A percentile compares a stretch with the other conserved stretches of the same genome.
Conservation (phyloP, 2,329 filamentous ascomycete genomes). For the Sclerotinia sclerotiorum region DNA sequence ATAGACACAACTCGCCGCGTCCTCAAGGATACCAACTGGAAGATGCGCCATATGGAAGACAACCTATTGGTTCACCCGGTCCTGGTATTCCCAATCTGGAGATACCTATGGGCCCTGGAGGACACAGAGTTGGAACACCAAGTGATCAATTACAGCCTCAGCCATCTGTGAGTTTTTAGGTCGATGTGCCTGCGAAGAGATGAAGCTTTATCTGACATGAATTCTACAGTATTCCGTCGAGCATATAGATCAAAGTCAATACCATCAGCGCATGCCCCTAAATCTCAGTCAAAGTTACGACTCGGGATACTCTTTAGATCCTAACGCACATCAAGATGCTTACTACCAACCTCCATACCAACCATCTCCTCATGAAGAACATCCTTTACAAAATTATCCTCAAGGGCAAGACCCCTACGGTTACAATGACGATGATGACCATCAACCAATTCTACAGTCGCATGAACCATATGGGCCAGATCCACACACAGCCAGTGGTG, state of each 20-base stretch:
- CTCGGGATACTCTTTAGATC: constrained; percentile 72
- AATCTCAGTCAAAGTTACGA: constrained; percentile 51
- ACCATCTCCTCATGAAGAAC: constrained; percentile 47
- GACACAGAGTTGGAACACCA: constrained; percentile 55
- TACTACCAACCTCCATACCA: constrained; percentile 86
- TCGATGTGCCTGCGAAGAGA: constrained; percentile 6
- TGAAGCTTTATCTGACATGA: constrained; percentile 26
- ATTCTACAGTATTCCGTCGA: constrained; percentile 64
- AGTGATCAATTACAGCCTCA: constrained; percentile 80
- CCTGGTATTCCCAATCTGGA: constrained; percentile 55
- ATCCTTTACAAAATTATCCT: constrained; percentile 34
- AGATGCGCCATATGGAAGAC: constrained; percentile 48
- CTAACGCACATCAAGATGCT: constrained; percentile 81
- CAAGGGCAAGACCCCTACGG: constrained; percentile 33
- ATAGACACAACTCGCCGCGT: constrained; percentile 60
- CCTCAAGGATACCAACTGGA: constrained; percentile 81
- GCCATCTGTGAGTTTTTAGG: constrained; percentile 66
- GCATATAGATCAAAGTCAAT: constrained; percentile 64
- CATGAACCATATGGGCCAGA: constrained; percentile 57
- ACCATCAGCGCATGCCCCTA: constrained; percentile 52
- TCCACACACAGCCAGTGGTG: constrained; percentile 45
- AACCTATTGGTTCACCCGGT: constrained; percentile 28
- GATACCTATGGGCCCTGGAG: constrained; percentile 64
- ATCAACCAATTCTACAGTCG: constrained; percentile 70
- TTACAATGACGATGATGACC: constrained; percentile 64